Evolutionary conservation across 805 yeast genomes (phyloP), one percentile per base, ranked within the genome.

Genomic region (Lipomyces starkeyi): DNA sequence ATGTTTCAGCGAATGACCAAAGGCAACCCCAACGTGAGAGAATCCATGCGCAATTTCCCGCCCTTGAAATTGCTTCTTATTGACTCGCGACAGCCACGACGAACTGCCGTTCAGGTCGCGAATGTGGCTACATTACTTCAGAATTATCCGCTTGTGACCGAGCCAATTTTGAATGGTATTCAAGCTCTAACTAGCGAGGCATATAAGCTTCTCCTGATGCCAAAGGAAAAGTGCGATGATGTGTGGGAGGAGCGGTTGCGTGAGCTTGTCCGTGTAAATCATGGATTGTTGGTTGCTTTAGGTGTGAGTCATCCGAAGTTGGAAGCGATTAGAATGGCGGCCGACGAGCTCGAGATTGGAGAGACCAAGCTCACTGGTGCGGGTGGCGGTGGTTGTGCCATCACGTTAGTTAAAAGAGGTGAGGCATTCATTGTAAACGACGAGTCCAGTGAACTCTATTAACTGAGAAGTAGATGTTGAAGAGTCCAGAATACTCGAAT

Each of bases 321-420:
- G 67, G 99, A 95, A 76, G 81, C 83, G 61, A 86, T 94, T 35
- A 89, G 87, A 74, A 79, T 85, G 25, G 80, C 86, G n/a, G 84
- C 91, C 29, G 93, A 90, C 75, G 83, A 83, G 61, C 74, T 86
- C 65, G 76, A 81, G 3, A 78, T 95, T 20, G 99, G 99, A 7
- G 87, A 90, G 66, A 94, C 99, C 0, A 95, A 95, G 78, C 84
- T 95, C 64, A 95, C 99, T 0, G 99, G 99, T 55, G 99, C 99
- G 0, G 99, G 99, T 47, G 99, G 99, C 25, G 99, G 99, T 61
- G 99, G 99, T 1, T 95, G 99, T 82, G 97, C 98, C 11, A 89
- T 95, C 65, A 95, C 98, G 0, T 79, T 95, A 52, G 82, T 93
- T 17, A 73, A 74, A 20, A 87, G 84, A 54, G 82, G 80, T 53